Evolutionary conservation across 441 rosid genomes (phyloP).

Genomic region (Raphanus hybrid): DNA sequence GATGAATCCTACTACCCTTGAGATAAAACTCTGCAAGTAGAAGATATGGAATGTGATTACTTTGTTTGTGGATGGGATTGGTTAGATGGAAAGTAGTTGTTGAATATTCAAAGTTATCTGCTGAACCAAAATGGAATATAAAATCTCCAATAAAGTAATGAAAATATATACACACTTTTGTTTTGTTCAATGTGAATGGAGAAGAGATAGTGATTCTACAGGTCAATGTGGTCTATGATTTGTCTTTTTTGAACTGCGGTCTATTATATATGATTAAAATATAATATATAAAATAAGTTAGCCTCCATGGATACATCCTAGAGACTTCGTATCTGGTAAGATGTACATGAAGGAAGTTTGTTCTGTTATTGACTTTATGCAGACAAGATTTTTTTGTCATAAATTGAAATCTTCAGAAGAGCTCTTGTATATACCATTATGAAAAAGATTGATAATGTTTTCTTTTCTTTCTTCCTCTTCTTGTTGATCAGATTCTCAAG

Average conservation of each 20-base stretch:
- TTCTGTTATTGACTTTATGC: not conserved
- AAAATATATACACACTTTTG: not conserved
- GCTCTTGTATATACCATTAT: not conserved
- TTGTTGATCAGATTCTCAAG: constrained; percentile 23
- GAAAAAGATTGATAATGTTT: constrained; percentile 33
- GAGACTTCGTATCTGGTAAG: not conserved
- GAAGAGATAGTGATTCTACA: not conserved
- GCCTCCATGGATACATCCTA: not conserved
- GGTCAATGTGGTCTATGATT: constrained; percentile 30
- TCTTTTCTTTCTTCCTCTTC: constrained; percentile 11
- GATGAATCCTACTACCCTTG: not conserved
- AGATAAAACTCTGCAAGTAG: not conserved
- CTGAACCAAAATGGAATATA: constrained; percentile 44
- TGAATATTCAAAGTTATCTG: constrained; percentile 35
- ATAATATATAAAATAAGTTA: not conserved
- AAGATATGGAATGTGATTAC: not conserved
- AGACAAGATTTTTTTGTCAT: not conserved
- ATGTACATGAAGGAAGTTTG: not conserved
- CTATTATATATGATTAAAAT: too few species aligned
- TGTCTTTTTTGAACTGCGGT: not conserved
- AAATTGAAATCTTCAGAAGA: not conserved
- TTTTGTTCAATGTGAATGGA: constrained; percentile 37
- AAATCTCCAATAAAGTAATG: not conserved
- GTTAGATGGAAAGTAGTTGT: not conserved
- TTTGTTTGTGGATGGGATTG: not conserved